A percentile compares a stretch with the other conserved stretches of the same genome.
These are phyloP conservation scores for Aspergillus nomiae DNA, from an alignment of 2,329 filamentous ascomycete genomes.

Conservation along the genomic window DNA sequence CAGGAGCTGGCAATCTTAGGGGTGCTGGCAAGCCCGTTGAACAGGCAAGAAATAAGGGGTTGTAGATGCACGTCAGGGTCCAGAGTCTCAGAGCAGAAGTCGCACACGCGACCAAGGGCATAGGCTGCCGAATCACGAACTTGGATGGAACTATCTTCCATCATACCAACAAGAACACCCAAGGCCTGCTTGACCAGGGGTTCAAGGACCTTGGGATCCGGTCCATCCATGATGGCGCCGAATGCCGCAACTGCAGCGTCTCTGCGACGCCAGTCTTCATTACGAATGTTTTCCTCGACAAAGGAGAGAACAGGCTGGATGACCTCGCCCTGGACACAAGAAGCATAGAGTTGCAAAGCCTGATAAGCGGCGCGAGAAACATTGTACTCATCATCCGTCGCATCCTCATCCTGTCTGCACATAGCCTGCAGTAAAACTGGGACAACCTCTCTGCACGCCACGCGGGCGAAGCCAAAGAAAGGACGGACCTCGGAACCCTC, in stretches of 20 bases:
- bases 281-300: slow-evolving; percentile 86
- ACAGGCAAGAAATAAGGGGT: slow-evolving; percentile 82
- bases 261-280: slow-evolving; percentile 90
- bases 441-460: slow-evolving; percentile 91
- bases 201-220: slow-evolving; percentile 87
- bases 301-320: slow-evolving; percentile 86
- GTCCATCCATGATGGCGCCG: slow-evolving; percentile 97
- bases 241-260: slow-evolving; percentile 97
- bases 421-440: slow-evolving; percentile 86
- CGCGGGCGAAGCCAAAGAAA: slow-evolving; percentile 93
- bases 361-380: slow-evolving; percentile 93
- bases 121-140: slow-evolving; percentile 97
- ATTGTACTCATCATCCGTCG: slow-evolving; percentile 96
- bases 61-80: slow-evolving; percentile 82
- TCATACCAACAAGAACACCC: slow-evolving; percentile 88
- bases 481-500: slow-evolving; percentile 84
- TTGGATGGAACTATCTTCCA: slow-evolving; percentile 82
- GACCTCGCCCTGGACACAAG: slow-evolving; percentile 82
- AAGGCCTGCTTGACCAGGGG: slow-evolving; percentile 95
- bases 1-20: slow-evolving; percentile 97
- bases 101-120: slow-evolving; percentile 92
- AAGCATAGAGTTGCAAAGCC: slow-evolving; percentile 91
- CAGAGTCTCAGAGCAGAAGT: slow-evolving; percentile 88
- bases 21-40: slow-evolving; percentile 84
- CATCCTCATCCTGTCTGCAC: slow-evolving; percentile 97